phyloP scores from a whole-genome alignment of 371 early-diverging fungal genomes.

The Batkoa obscura region DNA sequence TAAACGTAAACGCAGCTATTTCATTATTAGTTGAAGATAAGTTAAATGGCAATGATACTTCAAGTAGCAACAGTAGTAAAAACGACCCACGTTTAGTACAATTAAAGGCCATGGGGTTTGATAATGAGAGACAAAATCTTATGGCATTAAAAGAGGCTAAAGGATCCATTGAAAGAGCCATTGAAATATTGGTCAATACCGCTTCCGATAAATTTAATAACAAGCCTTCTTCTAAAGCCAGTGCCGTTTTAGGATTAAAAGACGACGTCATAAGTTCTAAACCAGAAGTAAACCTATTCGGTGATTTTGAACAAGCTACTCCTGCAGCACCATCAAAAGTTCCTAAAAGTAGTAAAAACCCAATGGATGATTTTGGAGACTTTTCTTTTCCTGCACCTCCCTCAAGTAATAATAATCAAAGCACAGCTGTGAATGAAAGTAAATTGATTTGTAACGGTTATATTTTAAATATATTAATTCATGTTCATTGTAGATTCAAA shows the following conservation, averaged over 20 bases:
- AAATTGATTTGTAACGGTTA: neutral
- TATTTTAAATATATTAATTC: neutral
- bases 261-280: neutral
- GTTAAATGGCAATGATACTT: neutral
- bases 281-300: neutral
- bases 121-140: constrained; percentile 7
- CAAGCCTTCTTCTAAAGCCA: neutral
- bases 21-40: constrained; percentile 6
- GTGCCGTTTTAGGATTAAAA: neutral
- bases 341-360: neutral
- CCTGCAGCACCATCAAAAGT: neutral
- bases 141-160: constrained; percentile 8
- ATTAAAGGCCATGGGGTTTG: constrained; percentile 10
- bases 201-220: neutral
- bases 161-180: constrained; percentile 10
- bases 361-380: constrained; percentile 4
- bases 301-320: neutral
- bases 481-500: neutral
- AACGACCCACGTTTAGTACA: neutral
- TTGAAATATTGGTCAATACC: neutral
- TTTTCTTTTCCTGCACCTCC: neutral
- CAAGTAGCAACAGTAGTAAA: neutral
- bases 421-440: neutral
- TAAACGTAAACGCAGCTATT: constrained; percentile 9
- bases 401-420: neutral